Conservation (phyloP, 495 filamentous ascomycete genomes). For the Trichoderma reesei region DNA sequence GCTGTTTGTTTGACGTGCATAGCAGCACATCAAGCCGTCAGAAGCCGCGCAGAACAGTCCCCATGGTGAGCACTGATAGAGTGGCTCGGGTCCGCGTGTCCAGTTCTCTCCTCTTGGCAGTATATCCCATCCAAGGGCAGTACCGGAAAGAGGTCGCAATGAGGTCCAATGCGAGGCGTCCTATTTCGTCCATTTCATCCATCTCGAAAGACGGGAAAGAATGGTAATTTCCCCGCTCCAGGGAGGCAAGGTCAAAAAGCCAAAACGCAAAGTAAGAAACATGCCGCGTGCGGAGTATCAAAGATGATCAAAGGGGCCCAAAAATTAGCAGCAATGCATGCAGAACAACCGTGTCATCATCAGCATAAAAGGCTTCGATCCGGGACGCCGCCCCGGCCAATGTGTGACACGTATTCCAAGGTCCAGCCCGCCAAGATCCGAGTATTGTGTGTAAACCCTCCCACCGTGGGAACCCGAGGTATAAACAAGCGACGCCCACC, state of each 20-base stretch:
- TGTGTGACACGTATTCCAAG: slow-evolving; percentile 8
- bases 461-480: slow-evolving; percentile 2
- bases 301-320: background rate
- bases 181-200: background rate
- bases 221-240: background rate
- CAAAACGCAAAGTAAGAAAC: background rate
- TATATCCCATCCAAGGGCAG: background rate
- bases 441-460: slow-evolving; percentile 3
- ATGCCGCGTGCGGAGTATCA: slow-evolving; percentile 6
- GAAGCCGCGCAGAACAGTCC: background rate
- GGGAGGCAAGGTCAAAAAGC: background rate
- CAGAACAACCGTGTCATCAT: slow-evolving; percentile 5
- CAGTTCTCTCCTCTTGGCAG: background rate
- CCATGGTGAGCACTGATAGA: background rate
- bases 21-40: background rate
- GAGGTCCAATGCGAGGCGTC: background rate
- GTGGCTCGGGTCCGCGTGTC: background rate
- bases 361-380: slow-evolving; percentile 7
- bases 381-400: slow-evolving; percentile 5
- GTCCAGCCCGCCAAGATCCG: slow-evolving; percentile 7
- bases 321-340: background rate
- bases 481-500: background rate
- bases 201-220: background rate
- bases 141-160: background rate
- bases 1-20: background rate